Conservation (phyloP, 2,329 filamentous ascomycete species). For the Cercospora zeina region DNA sequence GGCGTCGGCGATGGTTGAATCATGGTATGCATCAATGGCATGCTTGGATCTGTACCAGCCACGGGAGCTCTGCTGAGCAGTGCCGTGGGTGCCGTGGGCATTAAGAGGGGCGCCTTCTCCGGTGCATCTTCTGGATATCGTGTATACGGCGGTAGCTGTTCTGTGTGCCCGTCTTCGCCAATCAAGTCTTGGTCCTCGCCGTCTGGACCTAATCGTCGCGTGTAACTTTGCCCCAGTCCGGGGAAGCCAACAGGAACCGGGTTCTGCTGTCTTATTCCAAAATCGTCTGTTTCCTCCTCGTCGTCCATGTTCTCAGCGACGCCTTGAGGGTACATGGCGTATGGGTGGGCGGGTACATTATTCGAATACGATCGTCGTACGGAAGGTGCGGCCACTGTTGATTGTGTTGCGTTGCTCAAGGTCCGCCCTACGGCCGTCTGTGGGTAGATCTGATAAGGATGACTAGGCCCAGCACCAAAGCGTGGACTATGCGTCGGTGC, state of each 20-base stretch:
- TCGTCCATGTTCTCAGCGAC: conserved; percentile 61
- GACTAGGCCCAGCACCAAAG: conserved; percentile 70
- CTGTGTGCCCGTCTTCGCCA: conserved; percentile 82
- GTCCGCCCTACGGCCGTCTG: conserved; percentile 64
- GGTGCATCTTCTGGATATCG: conserved; percentile 73
- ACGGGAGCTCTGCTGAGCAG: conserved; percentile 40
- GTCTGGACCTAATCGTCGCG: conserved; percentile 71
- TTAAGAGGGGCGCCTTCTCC: conserved; percentile 55
- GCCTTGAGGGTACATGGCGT: conserved; percentile 81
- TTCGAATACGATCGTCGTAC: conserved; percentile 51
- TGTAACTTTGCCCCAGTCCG: conserved; percentile 64
- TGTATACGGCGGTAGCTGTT: conserved; percentile 88
- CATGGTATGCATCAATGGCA: conserved; percentile 40
- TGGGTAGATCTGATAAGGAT: conserved; percentile 82
- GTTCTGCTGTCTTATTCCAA: conserved; percentile 40
- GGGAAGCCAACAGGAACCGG: conserved; percentile 71
- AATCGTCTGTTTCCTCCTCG: conserved; percentile 37
- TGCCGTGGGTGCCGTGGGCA: conserved; percentile 35
- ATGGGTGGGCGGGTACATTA: conserved; percentile 72
- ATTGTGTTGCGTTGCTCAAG: conserved; percentile 69
- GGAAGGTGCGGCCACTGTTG: conserved; percentile 62
- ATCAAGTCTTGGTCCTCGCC: conserved; percentile 88
- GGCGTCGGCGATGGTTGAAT: conserved; percentile 36
- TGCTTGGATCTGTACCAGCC: conserved; percentile 38
- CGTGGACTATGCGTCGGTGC: conserved; percentile 63